Base-by-base conservation (phyloP, 2,329 filamentous ascomycete genomes). In the Fusarium sp. region DNA sequence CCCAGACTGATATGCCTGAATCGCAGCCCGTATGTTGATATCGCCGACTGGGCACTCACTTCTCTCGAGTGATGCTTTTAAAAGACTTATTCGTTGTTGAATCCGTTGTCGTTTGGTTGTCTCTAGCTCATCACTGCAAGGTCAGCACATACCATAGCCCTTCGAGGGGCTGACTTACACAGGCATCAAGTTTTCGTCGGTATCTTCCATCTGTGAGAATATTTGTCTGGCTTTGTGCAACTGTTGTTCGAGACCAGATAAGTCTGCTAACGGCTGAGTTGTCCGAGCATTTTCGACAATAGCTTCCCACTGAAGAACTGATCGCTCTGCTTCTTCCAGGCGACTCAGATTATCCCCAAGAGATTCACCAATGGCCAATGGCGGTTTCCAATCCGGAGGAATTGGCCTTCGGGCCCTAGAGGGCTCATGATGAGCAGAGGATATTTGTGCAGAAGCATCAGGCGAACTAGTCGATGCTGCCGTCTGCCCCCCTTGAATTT, bases 301-400 rank as follows among this genome's bases (percentile, higher is more conserved):
- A 15, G 74, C 75, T 44, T 78, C 74, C 77, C 77, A 78, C 51
- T 78, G 77, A 26, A 77, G 50, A 1, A 77, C 70, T 13, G 58
- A 64, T 22, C 77, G 68, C 35, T 78, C 72, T 45, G 77, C 77
- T 47, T 73, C 54, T 48, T 78, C 77, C 15, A 79, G 26, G 5
- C 67, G 67, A 15, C 77, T 78, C 8, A 78, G 45, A 8, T 77
- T 74, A 15, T 75, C 62, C 18, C 77, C 77, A 20, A 78, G 66
- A 20, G 75, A 69, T 10, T 73, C 70, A 0, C 77, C 77, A 13
- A 79, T 60, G 9, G 73, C 69, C 28, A 79, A 28, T n/a, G 77
- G 77, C 22, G 77, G 75, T 50, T 73, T 59, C 77, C 77, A 79
- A 15, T 64, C 58, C 3, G 47, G 30, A 36, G 76, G 72, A 6